Base-by-base conservation (phyloP, 129 eudicot species). In the Escallonia rubra region DNA sequence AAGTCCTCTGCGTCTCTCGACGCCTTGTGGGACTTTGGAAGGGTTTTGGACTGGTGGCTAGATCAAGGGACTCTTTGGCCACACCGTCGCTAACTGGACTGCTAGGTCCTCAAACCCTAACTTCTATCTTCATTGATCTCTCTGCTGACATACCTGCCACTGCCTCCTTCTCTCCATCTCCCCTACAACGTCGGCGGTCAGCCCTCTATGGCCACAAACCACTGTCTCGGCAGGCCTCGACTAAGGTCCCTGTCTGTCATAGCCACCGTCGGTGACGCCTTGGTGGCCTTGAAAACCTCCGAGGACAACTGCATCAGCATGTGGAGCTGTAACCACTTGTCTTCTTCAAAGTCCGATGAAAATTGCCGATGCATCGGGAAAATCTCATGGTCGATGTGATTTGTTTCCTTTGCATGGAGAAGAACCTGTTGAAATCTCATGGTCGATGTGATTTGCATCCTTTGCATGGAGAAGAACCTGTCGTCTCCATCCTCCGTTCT, bases 161-260 rank as follows among this genome's bases (percentile, higher is more conserved):
- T 23, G 34, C 34, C 34, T 23, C 34, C 34, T 23, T 23, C 34
- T 23, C 34, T 23, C 34, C 34, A 23, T 23, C 34, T 23, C 34
- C 34, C 34, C 34, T 23, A 1, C 34, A 23, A 23, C 34, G 34
- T 23, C 34, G 34, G 34, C 34, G 1, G 34, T 23, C 34, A 23
- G 34, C 34, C 34, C 34, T 23, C 34, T 23, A 23, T 23, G 34
- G 34, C 34, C 34, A 23, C 34, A 23, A 23, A 91, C 77, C 94
- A 88, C 76, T 91, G 96, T 57, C 75, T 91, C 61, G 97, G 96
- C 74, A 91, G 88, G 68, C 97, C 94, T 38, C 79, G 94, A 10
- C 70, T 91, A 65, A 87, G 73, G 66, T 79, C 87, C 38, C 87
- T 92, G 68, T 58, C 95, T 10, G 60, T 71, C 72, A 61, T 84